Evolutionary conservation across 495 filamentous ascomycete genomes (phyloP).

Genomic region (Tricharina praecox): DNA sequence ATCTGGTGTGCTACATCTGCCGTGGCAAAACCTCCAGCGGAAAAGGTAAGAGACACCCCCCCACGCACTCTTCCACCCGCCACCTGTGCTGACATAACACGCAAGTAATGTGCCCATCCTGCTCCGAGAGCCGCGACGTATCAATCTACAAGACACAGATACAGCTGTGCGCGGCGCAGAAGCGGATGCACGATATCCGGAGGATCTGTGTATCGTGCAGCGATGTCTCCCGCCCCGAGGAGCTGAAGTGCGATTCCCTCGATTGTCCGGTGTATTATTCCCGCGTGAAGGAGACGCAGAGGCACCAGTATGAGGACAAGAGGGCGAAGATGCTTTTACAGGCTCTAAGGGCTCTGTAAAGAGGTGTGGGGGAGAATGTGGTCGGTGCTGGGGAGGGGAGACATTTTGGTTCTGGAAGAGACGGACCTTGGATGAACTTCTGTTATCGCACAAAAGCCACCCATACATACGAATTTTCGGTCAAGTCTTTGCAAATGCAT

Average conservation of each 20-base stretch:
- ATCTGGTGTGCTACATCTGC: not conserved
- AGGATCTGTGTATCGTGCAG: slow-evolving; percentile 71
- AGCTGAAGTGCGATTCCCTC: slow-evolving; percentile 68
- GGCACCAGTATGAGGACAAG: slow-evolving; percentile 27
- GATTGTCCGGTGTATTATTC: slow-evolving; percentile 93
- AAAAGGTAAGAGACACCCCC: slow-evolving; percentile 34
- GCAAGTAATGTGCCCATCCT: slow-evolving; percentile 47
- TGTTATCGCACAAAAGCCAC: too few species aligned
- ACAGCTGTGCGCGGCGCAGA: slow-evolving; percentile 45
- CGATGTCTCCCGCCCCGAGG: slow-evolving; percentile 50
- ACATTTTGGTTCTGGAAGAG: too few species aligned
- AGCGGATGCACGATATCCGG: slow-evolving; percentile 46
- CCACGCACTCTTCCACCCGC: not conserved
- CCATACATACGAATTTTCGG: too few species aligned
- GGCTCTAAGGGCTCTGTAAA: not conserved
- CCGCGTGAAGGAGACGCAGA: slow-evolving; percentile 49
- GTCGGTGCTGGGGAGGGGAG: too few species aligned
- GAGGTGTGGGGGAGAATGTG: too few species aligned
- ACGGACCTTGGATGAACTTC: too few species aligned
- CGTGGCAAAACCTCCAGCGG: slow-evolving; percentile 26
- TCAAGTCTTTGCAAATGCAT: too few species aligned
- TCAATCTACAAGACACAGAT: slow-evolving; percentile 46
- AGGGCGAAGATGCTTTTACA: not conserved
- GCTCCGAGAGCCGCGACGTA: slow-evolving; percentile 37
- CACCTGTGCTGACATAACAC: not conserved